These are phyloP conservation scores for Yarrowia sp. DNA, from an alignment of 805 yeast species.

Conservation along the genomic window DNA sequence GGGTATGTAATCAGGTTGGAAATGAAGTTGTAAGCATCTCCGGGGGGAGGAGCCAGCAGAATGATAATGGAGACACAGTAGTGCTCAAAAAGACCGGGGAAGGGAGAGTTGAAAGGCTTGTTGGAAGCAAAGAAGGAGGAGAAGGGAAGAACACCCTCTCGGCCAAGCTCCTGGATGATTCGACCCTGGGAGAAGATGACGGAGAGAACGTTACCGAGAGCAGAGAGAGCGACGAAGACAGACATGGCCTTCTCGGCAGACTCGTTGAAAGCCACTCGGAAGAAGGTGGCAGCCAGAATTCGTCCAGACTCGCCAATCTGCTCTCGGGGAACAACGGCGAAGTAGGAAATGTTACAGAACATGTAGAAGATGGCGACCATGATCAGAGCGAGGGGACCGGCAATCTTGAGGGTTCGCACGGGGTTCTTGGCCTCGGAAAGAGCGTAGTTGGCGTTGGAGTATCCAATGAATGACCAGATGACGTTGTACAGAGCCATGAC, in stretches of 20 bases:
- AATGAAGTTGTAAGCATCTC: constrained; percentile 81
- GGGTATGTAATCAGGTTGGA: constrained; percentile 79
- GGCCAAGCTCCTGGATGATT: constrained; percentile 72
- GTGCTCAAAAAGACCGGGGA: constrained; percentile 70
- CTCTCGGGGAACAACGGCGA: constrained; percentile 44
- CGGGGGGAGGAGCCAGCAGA: constrained; percentile 78
- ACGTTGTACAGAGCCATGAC: constrained; percentile 69
- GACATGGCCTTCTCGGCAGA: constrained; percentile 69
- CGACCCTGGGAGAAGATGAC: constrained; percentile 82
- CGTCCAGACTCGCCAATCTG: constrained; percentile 56
- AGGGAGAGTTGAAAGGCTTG: constrained; percentile 70
- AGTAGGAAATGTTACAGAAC: constrained; percentile 74
- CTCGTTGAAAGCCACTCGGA: constrained; percentile 65
- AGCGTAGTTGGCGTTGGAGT: constrained; percentile 79
- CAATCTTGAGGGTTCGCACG: constrained; percentile 59
- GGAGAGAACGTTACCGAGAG: constrained; percentile 76
- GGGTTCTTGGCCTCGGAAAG: constrained; percentile 77
- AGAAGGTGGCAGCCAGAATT: constrained; percentile 72
- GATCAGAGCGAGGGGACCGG: constrained; percentile 71
- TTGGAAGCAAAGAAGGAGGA: constrained; percentile 66
- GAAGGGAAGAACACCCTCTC: constrained; percentile 78
- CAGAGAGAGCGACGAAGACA: constrained; percentile 75
- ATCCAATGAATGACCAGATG: constrained; percentile 82
- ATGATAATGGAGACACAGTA: constrained; percentile 72
- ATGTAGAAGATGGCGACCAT: constrained; percentile 63